Conservation (phyloP, 768 basidiomycete species). For the Epithele typhae region DNA sequence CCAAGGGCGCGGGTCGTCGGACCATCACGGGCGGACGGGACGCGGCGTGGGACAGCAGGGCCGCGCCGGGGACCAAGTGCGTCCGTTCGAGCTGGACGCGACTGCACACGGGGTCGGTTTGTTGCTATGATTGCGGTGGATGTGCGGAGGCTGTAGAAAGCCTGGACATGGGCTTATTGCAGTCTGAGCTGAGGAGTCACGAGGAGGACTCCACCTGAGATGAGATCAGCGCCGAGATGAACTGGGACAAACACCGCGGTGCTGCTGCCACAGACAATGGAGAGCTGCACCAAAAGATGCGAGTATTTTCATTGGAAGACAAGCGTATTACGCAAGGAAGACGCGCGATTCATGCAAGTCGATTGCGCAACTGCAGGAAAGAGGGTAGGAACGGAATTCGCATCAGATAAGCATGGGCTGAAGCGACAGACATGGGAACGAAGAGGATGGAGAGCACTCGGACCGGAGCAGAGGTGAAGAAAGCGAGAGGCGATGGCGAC, state of each 20-base stretch:
- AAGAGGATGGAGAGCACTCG: neutral
- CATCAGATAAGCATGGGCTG: constrained; percentile 8
- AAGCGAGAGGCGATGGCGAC: too few species aligned
- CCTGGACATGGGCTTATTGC: too few species aligned
- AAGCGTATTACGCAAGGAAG: too few species aligned
- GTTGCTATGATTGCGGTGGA: constrained; percentile 7
- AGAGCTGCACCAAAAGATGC: too few species aligned
- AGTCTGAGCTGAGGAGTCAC: too few species aligned
- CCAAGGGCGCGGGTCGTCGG: constrained; percentile 6
- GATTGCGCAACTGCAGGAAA: neutral
- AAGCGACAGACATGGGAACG: constrained; percentile 13
- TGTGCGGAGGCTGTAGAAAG: constrained; percentile 3
- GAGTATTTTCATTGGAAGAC: too few species aligned
- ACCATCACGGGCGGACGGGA: constrained; percentile 4
- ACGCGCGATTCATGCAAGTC: too few species aligned
- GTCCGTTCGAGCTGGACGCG: constrained; percentile 2
- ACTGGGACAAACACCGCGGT: too few species aligned
- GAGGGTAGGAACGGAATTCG: neutral
- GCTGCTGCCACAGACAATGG: too few species aligned
- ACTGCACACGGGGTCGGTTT: constrained; percentile 3
- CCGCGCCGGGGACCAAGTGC: neutral
- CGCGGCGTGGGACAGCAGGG: neutral
- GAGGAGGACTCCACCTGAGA: too few species aligned
- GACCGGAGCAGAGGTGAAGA: neutral
- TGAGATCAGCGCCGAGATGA: too few species aligned